Conservation (phyloP, 768 basidiomycete genomes). For the Lyophyllum atratum region DNA sequence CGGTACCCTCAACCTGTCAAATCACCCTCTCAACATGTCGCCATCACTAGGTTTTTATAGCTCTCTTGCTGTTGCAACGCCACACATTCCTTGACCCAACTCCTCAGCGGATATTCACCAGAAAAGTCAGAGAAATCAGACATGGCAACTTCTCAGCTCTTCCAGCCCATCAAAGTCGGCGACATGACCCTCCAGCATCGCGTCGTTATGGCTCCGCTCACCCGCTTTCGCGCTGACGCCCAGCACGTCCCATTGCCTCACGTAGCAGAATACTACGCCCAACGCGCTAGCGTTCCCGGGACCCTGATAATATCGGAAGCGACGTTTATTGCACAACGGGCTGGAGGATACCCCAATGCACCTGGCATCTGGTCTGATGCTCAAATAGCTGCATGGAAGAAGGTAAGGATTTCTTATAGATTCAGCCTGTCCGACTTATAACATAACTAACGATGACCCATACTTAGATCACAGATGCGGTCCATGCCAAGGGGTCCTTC, state of each 20-base stretch:
- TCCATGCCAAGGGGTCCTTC: slow-evolving; percentile 50
- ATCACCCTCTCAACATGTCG: background rate
- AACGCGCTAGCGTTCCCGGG: slow-evolving; percentile 37
- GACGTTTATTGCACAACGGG: slow-evolving; percentile 45
- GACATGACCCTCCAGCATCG: slow-evolving; percentile 40
- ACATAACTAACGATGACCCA: background rate
- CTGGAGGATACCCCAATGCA: slow-evolving; percentile 49
- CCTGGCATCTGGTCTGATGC: slow-evolving; percentile 67
- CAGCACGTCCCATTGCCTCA: slow-evolving; percentile 28
- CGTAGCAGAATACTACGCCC: slow-evolving; percentile 38
- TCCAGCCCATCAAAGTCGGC: slow-evolving; percentile 42
- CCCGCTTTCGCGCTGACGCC: slow-evolving; percentile 13
- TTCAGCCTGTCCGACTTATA: background rate
- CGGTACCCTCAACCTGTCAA: background rate
- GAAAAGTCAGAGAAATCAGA: background rate
- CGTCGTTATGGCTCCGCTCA: slow-evolving; percentile 42
- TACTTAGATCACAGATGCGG: slow-evolving; percentile 31
- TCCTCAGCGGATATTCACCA: background rate
- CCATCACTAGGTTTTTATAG: background rate
- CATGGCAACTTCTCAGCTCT: slow-evolving; percentile 25
- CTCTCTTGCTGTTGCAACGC: too few species aligned
- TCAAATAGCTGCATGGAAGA: slow-evolving; percentile 61
- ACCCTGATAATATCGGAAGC: slow-evolving; percentile 49
- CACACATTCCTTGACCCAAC: background rate
- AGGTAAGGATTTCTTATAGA: slow-evolving; percentile 30